Evolutionary conservation across 495 filamentous ascomycete species (phyloP).

Genomic region (Patellaria atrata): DNA sequence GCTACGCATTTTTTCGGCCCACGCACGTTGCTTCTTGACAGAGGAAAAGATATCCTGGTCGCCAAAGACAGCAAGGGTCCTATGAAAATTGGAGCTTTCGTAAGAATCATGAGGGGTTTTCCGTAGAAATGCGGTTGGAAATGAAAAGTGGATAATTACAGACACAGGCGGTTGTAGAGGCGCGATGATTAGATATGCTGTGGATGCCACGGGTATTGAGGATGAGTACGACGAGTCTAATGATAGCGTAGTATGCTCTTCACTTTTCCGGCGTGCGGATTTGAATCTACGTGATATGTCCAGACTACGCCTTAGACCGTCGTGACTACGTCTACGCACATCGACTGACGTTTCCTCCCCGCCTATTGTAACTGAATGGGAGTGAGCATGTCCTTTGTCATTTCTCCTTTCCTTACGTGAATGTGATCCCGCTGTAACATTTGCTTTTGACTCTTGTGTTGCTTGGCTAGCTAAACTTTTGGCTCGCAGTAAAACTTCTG

Average conservation of each 20-base stretch:
- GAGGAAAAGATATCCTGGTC: conserved; percentile 66
- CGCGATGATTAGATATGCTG: conserved; percentile 67
- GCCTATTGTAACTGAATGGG: conserved; percentile 19
- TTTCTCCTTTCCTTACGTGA: conserved; percentile 21
- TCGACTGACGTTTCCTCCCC: conserved; percentile 25
- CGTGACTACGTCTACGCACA: conserved; percentile 18
- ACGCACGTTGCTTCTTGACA: conserved; percentile 48
- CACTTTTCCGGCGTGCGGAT: conserved; percentile 1
- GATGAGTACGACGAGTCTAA: background rate
- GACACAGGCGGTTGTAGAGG: conserved; percentile 55
- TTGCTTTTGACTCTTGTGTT: conserved; percentile 23
- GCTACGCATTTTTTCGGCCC: conserved; percentile 45
- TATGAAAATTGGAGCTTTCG: too few relatives aligned
- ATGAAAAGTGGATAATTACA: conserved; percentile 42
- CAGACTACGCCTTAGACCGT: conserved; percentile 15
- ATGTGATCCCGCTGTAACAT: conserved; percentile 16
- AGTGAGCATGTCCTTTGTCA: conserved; percentile 1
- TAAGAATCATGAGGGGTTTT: conserved; percentile 37
- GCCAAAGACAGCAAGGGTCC: conserved; percentile 63
- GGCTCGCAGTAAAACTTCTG: conserved; percentile 55
- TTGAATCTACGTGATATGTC: conserved; percentile 17
- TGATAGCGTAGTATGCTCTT: background rate
- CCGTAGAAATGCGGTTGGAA: conserved; percentile 24
- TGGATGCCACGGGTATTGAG: conserved; percentile 19
- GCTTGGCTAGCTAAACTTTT: conserved; percentile 43